These are phyloP conservation scores for Xerocomus tenax DNA, from an alignment of 1,284 basidiomycete genomes.

Conservation along the genomic window DNA sequence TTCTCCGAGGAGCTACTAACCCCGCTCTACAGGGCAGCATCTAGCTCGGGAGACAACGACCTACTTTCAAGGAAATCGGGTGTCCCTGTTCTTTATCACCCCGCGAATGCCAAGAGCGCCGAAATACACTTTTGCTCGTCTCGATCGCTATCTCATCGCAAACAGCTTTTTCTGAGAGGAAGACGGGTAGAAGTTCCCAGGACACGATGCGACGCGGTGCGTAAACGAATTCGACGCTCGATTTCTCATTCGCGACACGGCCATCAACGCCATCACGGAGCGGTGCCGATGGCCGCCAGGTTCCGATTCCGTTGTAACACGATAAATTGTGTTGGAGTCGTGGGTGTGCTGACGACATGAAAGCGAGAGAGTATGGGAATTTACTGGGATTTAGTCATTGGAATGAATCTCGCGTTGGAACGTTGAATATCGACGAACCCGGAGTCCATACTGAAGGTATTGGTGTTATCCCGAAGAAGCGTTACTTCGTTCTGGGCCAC, in stretches of 20 bases:
- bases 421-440: not conserved
- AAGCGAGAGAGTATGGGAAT: not conserved
- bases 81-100: not conserved
- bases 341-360: not conserved
- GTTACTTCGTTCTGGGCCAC: not conserved
- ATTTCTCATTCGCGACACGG: slow-evolving; percentile 5
- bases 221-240: slow-evolving; percentile 1
- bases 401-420: not conserved
- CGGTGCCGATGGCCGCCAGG: not conserved
- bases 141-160: slow-evolving; percentile 7
- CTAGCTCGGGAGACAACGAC: not conserved
- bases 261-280: slow-evolving; percentile 1
- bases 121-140: slow-evolving; percentile 3
- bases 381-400: not conserved
- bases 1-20: slow-evolving; percentile 8
- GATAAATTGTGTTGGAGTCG: not conserved
- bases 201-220: not conserved
- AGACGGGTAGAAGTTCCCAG: slow-evolving; percentile 1
- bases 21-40: not conserved
- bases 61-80: not conserved
- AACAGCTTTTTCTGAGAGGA: slow-evolving; percentile 7
- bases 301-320: slow-evolving; percentile 1
- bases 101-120: slow-evolving; percentile 8
- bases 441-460: not conserved
- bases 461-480: not conserved